phyloP scores from a whole-genome alignment of 495 filamentous ascomycete species.

The Podospora sp. region DNA sequence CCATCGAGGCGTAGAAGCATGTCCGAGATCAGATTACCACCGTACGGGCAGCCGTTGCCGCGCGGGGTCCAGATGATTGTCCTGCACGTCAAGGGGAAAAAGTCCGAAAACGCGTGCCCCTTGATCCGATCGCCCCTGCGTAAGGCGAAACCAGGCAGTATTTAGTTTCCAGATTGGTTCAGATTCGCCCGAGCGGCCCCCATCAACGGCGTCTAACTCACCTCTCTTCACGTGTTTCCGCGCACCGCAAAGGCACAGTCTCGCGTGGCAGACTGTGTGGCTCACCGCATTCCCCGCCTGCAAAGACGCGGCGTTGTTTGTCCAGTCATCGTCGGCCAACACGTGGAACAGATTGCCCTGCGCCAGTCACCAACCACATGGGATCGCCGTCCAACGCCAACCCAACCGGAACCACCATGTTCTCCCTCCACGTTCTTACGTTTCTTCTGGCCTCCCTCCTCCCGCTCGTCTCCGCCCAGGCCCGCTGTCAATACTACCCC shows the following conservation, averaged over 20 bases:
- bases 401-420: background rate
- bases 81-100: background rate
- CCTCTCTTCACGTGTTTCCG: background rate
- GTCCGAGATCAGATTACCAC: too few species aligned
- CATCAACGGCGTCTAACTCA: background rate
- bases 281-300: background rate
- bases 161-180: background rate
- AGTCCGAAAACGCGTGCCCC: background rate
- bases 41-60: background rate
- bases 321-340: background rate
- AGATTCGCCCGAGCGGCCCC: background rate
- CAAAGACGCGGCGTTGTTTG: background rate
- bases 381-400: background rate
- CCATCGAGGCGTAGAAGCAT: background rate
- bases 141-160: background rate
- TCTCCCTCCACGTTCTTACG: background rate
- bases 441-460: background rate
- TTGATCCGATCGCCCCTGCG: background rate
- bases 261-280: background rate
- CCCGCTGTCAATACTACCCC: background rate
- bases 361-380: background rate
- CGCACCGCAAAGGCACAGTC: background rate
- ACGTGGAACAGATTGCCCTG: background rate
- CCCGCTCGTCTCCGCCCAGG: background rate
- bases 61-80: background rate